A percentile compares a stretch with the other conserved stretches of the same genome.
Evolutionary conservation across 805 yeast genomes (phyloP).

Genomic region (Millerozyma acaciae): DNA sequence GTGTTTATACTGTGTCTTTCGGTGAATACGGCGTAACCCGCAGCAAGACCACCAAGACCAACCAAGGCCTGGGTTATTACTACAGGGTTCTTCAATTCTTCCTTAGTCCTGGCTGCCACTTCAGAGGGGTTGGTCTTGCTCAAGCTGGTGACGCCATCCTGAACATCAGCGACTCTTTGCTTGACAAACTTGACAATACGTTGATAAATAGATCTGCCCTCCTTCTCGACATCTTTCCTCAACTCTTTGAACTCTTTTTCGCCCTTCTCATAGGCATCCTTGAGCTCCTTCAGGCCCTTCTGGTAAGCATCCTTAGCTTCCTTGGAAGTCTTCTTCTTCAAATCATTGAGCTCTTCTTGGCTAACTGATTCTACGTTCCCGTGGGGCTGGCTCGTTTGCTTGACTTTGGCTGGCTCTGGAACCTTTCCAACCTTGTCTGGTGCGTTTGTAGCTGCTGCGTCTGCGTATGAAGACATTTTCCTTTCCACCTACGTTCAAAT

Average conservation of each 20-base stretch:
- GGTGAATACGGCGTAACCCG: slow-evolving; percentile 46
- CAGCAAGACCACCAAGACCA: slow-evolving; percentile 44
- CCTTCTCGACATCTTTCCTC: slow-evolving; percentile 13
- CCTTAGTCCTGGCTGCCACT: slow-evolving; percentile 14
- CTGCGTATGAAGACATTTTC: slow-evolving; percentile 34
- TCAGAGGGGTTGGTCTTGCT: slow-evolving; percentile 10
- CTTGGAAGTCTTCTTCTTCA: slow-evolving; percentile 18
- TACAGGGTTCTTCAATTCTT: slow-evolving; percentile 59
- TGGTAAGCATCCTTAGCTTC: slow-evolving; percentile 12
- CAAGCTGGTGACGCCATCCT: slow-evolving; percentile 12
- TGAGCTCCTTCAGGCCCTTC: slow-evolving; percentile 8
- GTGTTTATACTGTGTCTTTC: slow-evolving; percentile 48
- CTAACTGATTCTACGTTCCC: slow-evolving; percentile 21
- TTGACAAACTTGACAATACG: slow-evolving; percentile 9
- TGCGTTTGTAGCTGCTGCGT: slow-evolving; percentile 39
- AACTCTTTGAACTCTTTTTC: slow-evolving; percentile 20
- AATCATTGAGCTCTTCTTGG: slow-evolving; percentile 18
- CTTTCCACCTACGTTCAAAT: slow-evolving; percentile 5
- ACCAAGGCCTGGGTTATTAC: slow-evolving; percentile 52
- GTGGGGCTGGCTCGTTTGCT: slow-evolving; percentile 17
- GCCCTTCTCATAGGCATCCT: slow-evolving; percentile 19
- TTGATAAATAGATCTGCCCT: slow-evolving; percentile 17
- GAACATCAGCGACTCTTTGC: slow-evolving; percentile 5
- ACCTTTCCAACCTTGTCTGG: slow-evolving; percentile 30
- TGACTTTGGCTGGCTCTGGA: slow-evolving; percentile 25